These are phyloP conservation scores for Aeschynomene evenia DNA, from an alignment of 306 rosid species.

Conservation along the genomic window DNA sequence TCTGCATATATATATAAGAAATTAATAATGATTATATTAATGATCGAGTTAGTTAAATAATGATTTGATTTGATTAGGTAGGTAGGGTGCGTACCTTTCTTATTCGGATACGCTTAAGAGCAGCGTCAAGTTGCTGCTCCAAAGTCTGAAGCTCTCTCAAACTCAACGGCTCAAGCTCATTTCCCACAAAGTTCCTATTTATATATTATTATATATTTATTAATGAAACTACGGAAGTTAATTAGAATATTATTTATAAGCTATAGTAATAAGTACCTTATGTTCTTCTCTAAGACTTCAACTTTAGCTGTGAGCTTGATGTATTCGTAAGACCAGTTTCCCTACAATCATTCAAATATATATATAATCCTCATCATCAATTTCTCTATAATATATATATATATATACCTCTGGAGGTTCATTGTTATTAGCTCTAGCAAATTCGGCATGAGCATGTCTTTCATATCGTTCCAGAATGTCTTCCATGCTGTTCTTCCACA, in stretches of 20 bases:
- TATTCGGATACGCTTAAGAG: constrained; percentile 76
- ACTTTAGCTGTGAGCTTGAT: constrained; percentile 58
- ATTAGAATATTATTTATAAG: too few relatives aligned
- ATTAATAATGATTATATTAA: too few relatives aligned
- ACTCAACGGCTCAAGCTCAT: constrained; percentile 63
- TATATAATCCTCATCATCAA: too few relatives aligned
- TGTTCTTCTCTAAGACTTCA: constrained; percentile 66
- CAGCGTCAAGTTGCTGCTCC: constrained; percentile 78
- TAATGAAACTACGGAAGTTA: too few relatives aligned
- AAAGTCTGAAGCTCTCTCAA: constrained; percentile 78
- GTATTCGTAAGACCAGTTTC: constrained; percentile 53
- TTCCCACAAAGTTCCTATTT: constrained; percentile 68
- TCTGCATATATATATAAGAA: too few relatives aligned
- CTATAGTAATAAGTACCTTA: constrained; percentile 66
- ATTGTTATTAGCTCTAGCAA: constrained; percentile 25
- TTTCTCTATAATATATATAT: too few relatives aligned
- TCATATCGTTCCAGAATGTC: constrained; percentile 70
- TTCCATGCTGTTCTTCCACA: constrained; percentile 71
- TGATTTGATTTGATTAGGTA: too few relatives aligned
- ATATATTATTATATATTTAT: too few relatives aligned
- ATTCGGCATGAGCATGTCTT: constrained; percentile 42
- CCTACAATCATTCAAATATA: too few relatives aligned
- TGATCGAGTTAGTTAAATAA: too few relatives aligned
- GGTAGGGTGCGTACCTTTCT: too few relatives aligned
- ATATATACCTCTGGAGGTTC: constrained; percentile 63